phyloP scores from a whole-genome alignment of 805 yeast genomes.

The Candida alai region DNA sequence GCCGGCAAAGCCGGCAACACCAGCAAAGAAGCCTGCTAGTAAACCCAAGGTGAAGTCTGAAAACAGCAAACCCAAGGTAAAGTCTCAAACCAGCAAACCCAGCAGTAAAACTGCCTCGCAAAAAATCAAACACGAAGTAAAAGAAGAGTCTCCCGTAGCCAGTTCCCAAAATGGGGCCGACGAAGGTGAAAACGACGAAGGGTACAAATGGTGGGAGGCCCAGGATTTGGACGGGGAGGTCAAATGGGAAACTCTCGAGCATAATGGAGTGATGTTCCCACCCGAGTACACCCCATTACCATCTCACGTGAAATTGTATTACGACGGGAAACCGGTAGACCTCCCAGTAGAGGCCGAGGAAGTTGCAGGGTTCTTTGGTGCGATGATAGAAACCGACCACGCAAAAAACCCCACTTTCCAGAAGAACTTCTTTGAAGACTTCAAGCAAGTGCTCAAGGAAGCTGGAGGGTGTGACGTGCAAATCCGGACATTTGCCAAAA shows the following conservation, averaged over 20 bases:
- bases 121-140: constrained; percentile 6
- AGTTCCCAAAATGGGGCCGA: constrained; percentile 4
- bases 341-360: constrained; percentile 86
- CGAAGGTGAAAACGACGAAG: constrained; percentile 44
- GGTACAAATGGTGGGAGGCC: constrained; percentile 83
- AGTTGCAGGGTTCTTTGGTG: constrained; percentile 93
- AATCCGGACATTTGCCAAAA: constrained; percentile 56
- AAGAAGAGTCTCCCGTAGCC: constrained; percentile 8
- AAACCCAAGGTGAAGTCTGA: neutral
- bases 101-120: neutral
- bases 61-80: constrained; percentile 4
- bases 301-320: constrained; percentile 63
- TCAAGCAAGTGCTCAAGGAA: constrained; percentile 62
- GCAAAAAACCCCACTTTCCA: constrained; percentile 84
- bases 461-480: constrained; percentile 73
- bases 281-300: constrained; percentile 90
- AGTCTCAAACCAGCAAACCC: constrained; percentile 6
- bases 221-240: constrained; percentile 64
- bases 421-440: constrained; percentile 82
- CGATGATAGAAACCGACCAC: constrained; percentile 84
- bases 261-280: constrained; percentile 90
- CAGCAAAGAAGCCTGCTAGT: neutral
- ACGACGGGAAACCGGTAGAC: constrained; percentile 71
- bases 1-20: constrained; percentile 5
- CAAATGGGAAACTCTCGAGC: constrained; percentile 85